phyloP scores from a whole-genome alignment of 495 filamentous ascomycete genomes.

The Penicillium malachiteum region DNA sequence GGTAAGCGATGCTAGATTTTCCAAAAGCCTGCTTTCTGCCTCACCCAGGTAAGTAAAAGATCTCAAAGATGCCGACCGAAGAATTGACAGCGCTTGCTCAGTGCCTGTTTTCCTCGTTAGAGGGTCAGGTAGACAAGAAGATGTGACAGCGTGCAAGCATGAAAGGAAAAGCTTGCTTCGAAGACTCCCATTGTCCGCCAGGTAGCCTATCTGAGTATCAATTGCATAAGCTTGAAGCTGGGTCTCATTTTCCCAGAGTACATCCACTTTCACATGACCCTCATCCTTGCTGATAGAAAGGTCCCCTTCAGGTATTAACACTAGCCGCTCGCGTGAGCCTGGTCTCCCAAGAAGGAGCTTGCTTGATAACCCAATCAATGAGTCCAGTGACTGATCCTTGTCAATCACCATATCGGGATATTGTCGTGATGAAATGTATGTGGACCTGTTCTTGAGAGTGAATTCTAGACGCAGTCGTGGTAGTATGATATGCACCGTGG shows the following conservation, averaged over 20 bases:
- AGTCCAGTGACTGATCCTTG: slow-evolving; percentile 45
- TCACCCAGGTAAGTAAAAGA: slow-evolving; percentile 48
- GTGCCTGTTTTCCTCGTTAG: slow-evolving; percentile 60
- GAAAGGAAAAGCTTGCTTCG: slow-evolving; percentile 53
- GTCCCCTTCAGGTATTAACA: slow-evolving; percentile 51
- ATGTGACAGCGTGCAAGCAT: slow-evolving; percentile 64
- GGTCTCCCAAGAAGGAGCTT: slow-evolving; percentile 49
- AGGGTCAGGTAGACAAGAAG: slow-evolving; percentile 56
- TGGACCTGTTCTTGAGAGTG: slow-evolving; percentile 26
- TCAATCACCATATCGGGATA: slow-evolving; percentile 57
- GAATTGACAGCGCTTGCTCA: slow-evolving; percentile 53
- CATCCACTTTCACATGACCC: slow-evolving; percentile 44
- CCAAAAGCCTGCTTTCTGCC: slow-evolving; percentile 39
- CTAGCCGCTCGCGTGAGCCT: slow-evolving; percentile 23
- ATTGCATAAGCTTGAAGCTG: slow-evolving; percentile 46
- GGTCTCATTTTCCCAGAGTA: slow-evolving; percentile 19
- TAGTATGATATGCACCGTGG: slow-evolving; percentile 38
- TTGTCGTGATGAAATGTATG: slow-evolving; percentile 47
- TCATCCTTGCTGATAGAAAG: slow-evolving; percentile 3
- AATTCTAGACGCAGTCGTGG: slow-evolving; percentile 53
- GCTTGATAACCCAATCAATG: slow-evolving; percentile 53
- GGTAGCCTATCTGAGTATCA: slow-evolving; percentile 47
- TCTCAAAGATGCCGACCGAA: slow-evolving; percentile 46
- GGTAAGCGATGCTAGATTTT: slow-evolving; percentile 48
- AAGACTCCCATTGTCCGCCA: slow-evolving; percentile 52